Evolutionary conservation across 83 land plant genomes (phyloP), one percentile per base, ranked within the genome.

Genomic region (Larix sibirica): DNA sequence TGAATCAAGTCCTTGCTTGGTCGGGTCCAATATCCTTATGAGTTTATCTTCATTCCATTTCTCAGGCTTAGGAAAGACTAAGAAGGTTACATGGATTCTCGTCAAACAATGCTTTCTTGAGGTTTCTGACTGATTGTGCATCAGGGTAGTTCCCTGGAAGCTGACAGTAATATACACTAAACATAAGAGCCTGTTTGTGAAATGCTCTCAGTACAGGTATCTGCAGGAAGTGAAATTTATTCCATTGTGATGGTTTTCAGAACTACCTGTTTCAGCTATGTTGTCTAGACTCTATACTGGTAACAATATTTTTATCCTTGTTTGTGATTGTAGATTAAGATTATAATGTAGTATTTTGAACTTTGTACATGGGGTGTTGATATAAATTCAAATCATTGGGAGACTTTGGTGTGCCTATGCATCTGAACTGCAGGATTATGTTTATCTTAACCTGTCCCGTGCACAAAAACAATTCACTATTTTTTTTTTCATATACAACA

Each of bases 341-440:
- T 13, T 68, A 68, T 33, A 71, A 71, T 18, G 20, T 40, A 40
- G 42, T 40, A 7, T 36, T 69, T 17, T 69, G 47, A 20, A 28
- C 40, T 8, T 31, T 26, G 1, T 17, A 68, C 33, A 33, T 68
- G 73, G 73, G n/a, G 18, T 12, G 40, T 33, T 38, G 36, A 4
- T 68, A 17, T 13, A 68, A 38, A 68, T 31, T 68, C 17, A 4
- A 14, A 1, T 18, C 36, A 14, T 17, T 40, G 50, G 76, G 1
- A 71, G 76, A 71, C 23, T 36, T 71, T 71, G 76, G 47, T 71
- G 2, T 68, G 42, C 76, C 42, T 44, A 8, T 71, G 75, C 47
- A 38, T 40, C 5, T 4, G 9, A 54, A 54, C 14, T 54, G 2
- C 58, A 54, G 58, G 58, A 54, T 54, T 54, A 54, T 54, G 58